phyloP scores from a whole-genome alignment of 805 yeast genomes.

The Metschnikowia gelsemii region DNA sequence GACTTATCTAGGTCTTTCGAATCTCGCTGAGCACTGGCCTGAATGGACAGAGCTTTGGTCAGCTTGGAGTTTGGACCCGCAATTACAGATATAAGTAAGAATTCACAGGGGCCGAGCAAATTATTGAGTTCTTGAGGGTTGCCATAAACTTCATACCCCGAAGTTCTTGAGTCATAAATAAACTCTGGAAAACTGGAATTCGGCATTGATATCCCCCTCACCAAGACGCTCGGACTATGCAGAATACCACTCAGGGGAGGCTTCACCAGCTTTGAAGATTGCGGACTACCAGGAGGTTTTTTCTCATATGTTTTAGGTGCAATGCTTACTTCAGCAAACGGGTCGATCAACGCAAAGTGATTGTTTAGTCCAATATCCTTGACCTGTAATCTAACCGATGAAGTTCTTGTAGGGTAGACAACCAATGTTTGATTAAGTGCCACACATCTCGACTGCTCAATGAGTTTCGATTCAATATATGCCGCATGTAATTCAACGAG shows the following conservation, averaged over 20 bases:
- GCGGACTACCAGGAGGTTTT: conserved; percentile 19
- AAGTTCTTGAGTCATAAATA: conserved; percentile 12
- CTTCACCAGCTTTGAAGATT: conserved; percentile 22
- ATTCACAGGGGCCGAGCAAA: too few species aligned
- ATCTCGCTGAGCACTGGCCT: background rate
- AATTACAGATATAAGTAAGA: conserved; percentile 34
- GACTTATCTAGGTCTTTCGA: conserved; percentile 15
- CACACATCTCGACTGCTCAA: conserved; percentile 80
- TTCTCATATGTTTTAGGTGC: conserved; percentile 56
- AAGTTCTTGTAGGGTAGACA: conserved; percentile 61
- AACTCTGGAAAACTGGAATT: conserved; percentile 35
- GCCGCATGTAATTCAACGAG: conserved; percentile 79
- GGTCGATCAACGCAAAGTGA: conserved; percentile 52
- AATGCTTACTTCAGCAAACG: conserved; percentile 68
- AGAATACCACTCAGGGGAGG: conserved; percentile 22
- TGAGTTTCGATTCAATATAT: conserved; percentile 66
- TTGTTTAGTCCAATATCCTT: conserved; percentile 43
- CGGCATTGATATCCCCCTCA: conserved; percentile 59
- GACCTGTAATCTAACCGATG: conserved; percentile 59
- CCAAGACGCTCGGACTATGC: conserved; percentile 42
- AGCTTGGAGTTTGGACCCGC: conserved; percentile 47
- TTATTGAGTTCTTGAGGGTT: conserved; percentile 48
- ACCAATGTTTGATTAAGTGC: conserved; percentile 56
- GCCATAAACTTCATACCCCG: conserved; percentile 45
- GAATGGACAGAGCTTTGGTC: conserved; percentile 11